phyloP scores from a whole-genome alignment of 768 basidiomycete species.

The Russula virescens region DNA sequence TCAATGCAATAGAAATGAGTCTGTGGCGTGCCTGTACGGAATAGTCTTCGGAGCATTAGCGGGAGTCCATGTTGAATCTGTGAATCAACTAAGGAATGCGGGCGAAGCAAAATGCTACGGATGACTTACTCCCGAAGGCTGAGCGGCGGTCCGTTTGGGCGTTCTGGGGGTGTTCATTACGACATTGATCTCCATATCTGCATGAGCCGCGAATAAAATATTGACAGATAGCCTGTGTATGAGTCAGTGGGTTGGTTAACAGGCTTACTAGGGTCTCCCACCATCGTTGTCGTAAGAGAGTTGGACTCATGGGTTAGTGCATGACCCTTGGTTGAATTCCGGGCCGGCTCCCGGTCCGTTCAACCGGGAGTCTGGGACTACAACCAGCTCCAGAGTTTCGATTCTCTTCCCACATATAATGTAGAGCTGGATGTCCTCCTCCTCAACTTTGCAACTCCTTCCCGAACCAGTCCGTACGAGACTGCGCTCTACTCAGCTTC shows the following conservation, averaged over 20 bases:
- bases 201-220: constrained; percentile 58
- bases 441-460: constrained; percentile 32
- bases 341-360: not conserved
- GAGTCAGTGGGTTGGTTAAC: not conserved
- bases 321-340: not conserved
- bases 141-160: constrained; percentile 26
- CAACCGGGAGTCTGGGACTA: too few species aligned
- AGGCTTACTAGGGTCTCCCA: not conserved
- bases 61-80: constrained; percentile 19
- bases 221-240: constrained; percentile 45
- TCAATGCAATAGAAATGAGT: not conserved
- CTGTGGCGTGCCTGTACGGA: constrained; percentile 16
- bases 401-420: not conserved
- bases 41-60: constrained; percentile 12
- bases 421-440: constrained; percentile 9
- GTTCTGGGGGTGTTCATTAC: constrained; percentile 52
- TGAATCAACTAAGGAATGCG: constrained; percentile 19
- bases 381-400: too few species aligned
- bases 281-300: constrained; percentile 3
- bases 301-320: not conserved
- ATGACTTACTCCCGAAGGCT: constrained; percentile 44
- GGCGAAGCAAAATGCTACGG: constrained; percentile 6
- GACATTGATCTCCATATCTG: constrained; percentile 55
- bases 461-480: constrained; percentile 56
- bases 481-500: constrained; percentile 76